Evolutionary conservation across 1,284 basidiomycete genomes (phyloP).

Genomic region (Trichosporon coremiiforme): DNA sequence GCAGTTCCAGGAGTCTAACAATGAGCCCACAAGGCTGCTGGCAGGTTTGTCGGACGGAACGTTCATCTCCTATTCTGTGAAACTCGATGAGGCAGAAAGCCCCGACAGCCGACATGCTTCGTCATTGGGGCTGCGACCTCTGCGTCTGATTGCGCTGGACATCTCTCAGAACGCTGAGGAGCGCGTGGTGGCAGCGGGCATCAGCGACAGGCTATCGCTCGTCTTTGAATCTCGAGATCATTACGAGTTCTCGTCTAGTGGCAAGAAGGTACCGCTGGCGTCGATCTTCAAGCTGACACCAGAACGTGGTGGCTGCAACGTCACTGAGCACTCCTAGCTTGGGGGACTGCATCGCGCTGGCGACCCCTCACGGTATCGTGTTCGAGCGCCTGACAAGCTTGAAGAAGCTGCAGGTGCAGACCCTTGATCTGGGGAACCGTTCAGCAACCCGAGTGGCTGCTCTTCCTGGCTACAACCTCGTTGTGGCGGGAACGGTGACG

Average conservation of each 20-base stretch:
- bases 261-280: slow-evolving; percentile 64
- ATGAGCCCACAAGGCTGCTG: slow-evolving; percentile 63
- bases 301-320: slow-evolving; percentile 67
- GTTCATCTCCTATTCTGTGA: slow-evolving; percentile 63
- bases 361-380: slow-evolving; percentile 62
- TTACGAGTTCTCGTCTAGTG: slow-evolving; percentile 69
- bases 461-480: slow-evolving; percentile 61
- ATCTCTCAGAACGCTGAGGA: slow-evolving; percentile 36
- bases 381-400: slow-evolving; percentile 70
- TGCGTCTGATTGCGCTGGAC: slow-evolving; percentile 27
- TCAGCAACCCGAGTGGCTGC: slow-evolving; percentile 68
- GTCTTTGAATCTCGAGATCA: slow-evolving; percentile 67
- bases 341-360: slow-evolving; percentile 64
- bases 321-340: slow-evolving; percentile 61
- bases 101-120: slow-evolving; percentile 57
- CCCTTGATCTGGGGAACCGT: slow-evolving; percentile 69
- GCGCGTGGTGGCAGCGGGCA: slow-evolving; percentile 40
- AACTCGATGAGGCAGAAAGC: neutral
- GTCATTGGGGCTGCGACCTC: slow-evolving; percentile 44
- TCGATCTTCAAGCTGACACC: neutral
- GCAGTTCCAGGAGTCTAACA: slow-evolving; percentile 43
- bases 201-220: slow-evolving; percentile 51
- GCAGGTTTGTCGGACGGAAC: slow-evolving; percentile 79
- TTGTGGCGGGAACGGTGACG: slow-evolving; percentile 67
- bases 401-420: slow-evolving; percentile 77